phyloP scores from a whole-genome alignment of 495 filamentous ascomycete genomes.

The Xylaria nigripes region DNA sequence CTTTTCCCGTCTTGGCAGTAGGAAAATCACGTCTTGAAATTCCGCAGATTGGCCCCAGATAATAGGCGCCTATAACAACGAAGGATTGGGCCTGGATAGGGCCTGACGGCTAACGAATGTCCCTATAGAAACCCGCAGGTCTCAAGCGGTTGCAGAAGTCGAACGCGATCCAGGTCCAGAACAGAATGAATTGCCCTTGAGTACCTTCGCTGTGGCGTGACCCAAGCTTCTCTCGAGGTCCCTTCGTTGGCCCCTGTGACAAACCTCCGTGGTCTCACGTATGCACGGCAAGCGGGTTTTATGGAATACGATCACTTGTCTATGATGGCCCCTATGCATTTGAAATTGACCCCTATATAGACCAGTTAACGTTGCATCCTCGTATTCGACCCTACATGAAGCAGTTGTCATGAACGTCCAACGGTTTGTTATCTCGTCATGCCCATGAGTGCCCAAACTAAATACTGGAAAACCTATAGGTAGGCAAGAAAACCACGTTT shows the following conservation, averaged over 20 bases:
- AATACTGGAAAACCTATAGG: slow-evolving; percentile 1
- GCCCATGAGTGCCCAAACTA: background rate
- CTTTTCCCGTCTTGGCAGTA: slow-evolving; percentile 6
- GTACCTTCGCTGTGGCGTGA: background rate
- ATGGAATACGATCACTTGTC: background rate
- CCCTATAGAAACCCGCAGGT: background rate
- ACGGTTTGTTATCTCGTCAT: background rate
- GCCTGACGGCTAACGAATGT: slow-evolving; percentile 3
- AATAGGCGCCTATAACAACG: background rate
- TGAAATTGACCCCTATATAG: background rate
- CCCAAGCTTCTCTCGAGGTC: background rate
- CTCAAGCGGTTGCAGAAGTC: background rate
- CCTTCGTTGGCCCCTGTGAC: background rate
- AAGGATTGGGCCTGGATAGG: background rate
- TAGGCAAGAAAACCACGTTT: background rate
- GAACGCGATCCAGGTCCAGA: background rate
- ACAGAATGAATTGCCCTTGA: background rate
- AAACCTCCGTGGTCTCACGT: slow-evolving; percentile 1
- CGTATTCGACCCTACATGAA: background rate
- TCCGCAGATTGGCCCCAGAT: slow-evolving; percentile 1
- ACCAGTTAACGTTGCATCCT: background rate
- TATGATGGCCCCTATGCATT: background rate
- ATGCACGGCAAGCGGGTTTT: background rate
- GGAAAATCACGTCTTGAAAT: background rate
- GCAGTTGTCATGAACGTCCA: background rate